phyloP scores from a whole-genome alignment of 1,284 basidiomycete genomes.

The Singerocomus rubriflavus region DNA sequence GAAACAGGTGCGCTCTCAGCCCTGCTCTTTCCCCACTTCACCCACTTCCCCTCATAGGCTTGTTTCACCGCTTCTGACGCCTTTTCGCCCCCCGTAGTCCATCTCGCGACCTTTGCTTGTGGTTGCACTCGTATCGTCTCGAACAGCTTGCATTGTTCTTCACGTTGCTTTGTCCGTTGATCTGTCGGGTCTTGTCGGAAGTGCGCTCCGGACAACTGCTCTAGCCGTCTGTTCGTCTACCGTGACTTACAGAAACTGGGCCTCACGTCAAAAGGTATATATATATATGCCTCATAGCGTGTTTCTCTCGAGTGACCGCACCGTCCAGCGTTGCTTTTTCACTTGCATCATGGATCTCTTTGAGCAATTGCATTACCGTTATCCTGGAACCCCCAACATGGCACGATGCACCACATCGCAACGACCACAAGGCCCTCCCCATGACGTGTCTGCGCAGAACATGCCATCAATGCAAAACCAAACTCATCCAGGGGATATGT shows the following conservation, averaged over 20 bases:
- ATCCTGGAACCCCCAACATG: conserved; percentile 9
- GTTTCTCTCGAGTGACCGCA: conserved; percentile 2
- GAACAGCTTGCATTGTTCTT: background rate
- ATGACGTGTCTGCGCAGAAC: background rate
- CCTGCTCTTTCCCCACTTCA: conserved; percentile 2
- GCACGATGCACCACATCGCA: conserved; percentile 1
- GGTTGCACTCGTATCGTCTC: conserved; percentile 1
- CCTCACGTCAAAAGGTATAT: conserved; percentile 20
- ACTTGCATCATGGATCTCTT: conserved; percentile 18
- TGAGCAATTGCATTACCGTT: conserved; percentile 17
- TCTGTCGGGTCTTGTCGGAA: conserved; percentile 5
- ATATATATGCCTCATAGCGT: conserved; percentile 3
- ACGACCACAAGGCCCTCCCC: background rate
- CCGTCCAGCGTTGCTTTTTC: background rate
- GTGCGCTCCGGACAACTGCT: conserved; percentile 6
- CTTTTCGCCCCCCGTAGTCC: background rate
- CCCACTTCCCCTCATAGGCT: background rate
- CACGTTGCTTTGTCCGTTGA: conserved; percentile 8
- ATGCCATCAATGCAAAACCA: conserved; percentile 3
- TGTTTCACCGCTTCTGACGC: conserved; percentile 11
- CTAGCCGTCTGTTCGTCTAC: background rate
- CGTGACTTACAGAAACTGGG: background rate
- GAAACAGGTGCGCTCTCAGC: conserved; percentile 1
- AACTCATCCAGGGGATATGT: background rate
- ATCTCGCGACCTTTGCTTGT: conserved; percentile 13